Percentiles rank a stretch among this genome's conserved stretches.
Evolutionary conservation across 192 early-diverging fungal genomes (phyloP).

Genomic region (Gryganskiella cystojenkinii): DNA sequence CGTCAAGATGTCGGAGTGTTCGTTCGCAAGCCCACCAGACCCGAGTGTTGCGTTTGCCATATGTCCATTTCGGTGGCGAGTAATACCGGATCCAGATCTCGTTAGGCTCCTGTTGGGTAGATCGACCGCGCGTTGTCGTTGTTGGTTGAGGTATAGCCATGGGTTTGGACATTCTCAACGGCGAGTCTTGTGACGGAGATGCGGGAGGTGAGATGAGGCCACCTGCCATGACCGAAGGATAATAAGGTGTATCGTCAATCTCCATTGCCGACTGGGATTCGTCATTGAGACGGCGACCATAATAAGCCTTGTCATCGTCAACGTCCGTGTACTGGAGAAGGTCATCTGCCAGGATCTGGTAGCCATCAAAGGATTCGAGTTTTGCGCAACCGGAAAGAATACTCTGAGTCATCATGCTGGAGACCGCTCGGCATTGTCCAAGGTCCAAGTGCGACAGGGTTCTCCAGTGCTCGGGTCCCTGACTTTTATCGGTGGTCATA

Average conservation of each 20-base stretch:
- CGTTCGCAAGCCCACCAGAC: no score
- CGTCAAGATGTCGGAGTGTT: not conserved
- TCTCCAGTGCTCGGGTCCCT: conserved; percentile 12
- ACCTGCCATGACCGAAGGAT: no score
- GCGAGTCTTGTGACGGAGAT: no score
- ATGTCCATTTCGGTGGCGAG: no score
- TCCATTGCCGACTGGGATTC: conserved; percentile 7
- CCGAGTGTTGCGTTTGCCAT: no score
- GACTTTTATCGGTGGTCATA: no score
- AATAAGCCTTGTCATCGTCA: not conserved
- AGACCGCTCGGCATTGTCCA: conserved; percentile 16
- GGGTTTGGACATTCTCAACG: no score
- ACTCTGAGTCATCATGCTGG: conserved; percentile 17
- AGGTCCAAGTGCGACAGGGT: conserved; percentile 21
- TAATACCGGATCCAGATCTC: no score
- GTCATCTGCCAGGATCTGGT: conserved; percentile 16
- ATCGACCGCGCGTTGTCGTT: no score
- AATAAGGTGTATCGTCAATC: not conserved
- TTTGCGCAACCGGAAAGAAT: conserved; percentile 15
- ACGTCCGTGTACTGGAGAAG: not conserved
- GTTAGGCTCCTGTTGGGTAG: no score
- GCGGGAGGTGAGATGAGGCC: no score
- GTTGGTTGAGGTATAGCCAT: no score
- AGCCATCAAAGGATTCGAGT: conserved; percentile 34
- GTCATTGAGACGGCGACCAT: not conserved